Evolutionary conservation across 768 basidiomycete species (phyloP).

Genomic region (Termitomyces sp.): DNA sequence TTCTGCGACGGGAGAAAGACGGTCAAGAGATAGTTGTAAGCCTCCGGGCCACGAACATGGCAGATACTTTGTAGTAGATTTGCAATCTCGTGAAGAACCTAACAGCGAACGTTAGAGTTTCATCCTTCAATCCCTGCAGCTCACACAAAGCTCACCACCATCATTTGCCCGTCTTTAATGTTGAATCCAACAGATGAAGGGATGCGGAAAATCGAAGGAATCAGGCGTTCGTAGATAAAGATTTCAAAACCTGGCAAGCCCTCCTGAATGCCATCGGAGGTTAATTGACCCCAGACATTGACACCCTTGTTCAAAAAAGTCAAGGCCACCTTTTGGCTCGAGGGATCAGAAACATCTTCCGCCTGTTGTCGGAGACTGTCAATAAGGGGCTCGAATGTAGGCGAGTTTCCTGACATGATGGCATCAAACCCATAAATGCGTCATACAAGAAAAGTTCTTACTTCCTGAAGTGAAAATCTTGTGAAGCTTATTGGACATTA

Average conservation of each 20-base stretch:
- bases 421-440: neutral
- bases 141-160: conserved; percentile 50
- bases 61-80: conserved; percentile 75
- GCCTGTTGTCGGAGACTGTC: conserved; percentile 68
- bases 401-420: conserved; percentile 28
- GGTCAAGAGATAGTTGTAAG: conserved; percentile 69
- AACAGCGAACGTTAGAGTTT: neutral
- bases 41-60: conserved; percentile 76
- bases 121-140: neutral
- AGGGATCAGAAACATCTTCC: conserved; percentile 69
- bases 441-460: conserved; percentile 29
- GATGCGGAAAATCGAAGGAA: conserved; percentile 80
- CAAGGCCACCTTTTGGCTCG: conserved; percentile 75
- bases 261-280: conserved; percentile 31
- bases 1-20: conserved; percentile 85
- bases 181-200: conserved; percentile 78
- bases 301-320: conserved; percentile 70
- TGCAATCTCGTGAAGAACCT: conserved; percentile 90
- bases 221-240: conserved; percentile 82
- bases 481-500: conserved; percentile 79
- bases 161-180: conserved; percentile 81
- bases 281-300: conserved; percentile 59
- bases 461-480: conserved; percentile 84
- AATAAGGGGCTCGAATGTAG: conserved; percentile 72
- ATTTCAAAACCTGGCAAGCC: conserved; percentile 85